phyloP scores from a whole-genome alignment of 139 green algal genomes.

The Dunaliella sp. region DNA sequence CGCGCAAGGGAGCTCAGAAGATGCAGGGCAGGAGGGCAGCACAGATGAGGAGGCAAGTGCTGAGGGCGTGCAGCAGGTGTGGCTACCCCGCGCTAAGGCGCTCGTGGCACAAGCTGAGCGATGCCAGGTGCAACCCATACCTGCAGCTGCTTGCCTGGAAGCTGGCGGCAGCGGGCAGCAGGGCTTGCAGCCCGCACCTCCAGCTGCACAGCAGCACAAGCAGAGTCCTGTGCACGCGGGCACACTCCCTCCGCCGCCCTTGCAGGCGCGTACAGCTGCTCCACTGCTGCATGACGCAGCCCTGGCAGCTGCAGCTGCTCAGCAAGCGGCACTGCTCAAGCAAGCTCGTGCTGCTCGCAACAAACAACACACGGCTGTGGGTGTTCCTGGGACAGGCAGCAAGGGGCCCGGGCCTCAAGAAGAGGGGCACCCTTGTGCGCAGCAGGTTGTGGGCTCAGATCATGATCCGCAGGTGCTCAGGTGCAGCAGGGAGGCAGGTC shows the following conservation, averaged over 20 bases:
- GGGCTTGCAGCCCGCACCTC: not conserved
- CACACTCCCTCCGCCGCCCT: not conserved
- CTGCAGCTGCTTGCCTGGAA: not conserved
- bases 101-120: not conserved
- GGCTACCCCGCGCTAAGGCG: not conserved
- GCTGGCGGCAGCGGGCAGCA: not conserved
- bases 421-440: not conserved
- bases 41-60: not conserved
- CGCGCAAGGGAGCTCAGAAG: not conserved
- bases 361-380: not conserved
- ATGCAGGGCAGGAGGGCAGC: not conserved
- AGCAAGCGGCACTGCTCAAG: not conserved
- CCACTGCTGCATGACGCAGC: not conserved
- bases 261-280: not conserved
- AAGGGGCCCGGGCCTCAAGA: not conserved
- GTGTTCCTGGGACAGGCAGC: not conserved
- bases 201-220: not conserved
- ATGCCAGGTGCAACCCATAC: not conserved
- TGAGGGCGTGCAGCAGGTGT: not conserved
- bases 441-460: not conserved
- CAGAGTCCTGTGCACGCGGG: not conserved
- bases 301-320: not conserved
- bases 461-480: not conserved
- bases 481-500: too few relatives aligned
- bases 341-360: not conserved